A percentile compares a stretch with the other conserved stretches of the same genome.
Evolutionary conservation across 2,329 filamentous ascomycete species (phyloP).

Genomic region (Daldinia sp.): DNA sequence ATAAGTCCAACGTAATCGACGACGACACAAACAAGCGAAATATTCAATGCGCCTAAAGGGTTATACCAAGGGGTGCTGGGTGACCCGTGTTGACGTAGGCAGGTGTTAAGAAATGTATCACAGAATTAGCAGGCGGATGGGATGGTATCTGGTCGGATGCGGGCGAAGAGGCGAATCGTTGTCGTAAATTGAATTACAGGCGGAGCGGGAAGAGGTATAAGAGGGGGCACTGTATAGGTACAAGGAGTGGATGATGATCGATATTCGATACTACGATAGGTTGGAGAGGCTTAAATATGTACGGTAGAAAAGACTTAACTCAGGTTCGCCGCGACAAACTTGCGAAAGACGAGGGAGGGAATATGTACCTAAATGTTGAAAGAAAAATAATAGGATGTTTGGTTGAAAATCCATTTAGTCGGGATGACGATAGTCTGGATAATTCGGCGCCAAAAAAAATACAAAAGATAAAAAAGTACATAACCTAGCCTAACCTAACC

Average conservation of each 20-base stretch:
- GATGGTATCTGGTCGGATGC: slow-evolving; percentile 15
- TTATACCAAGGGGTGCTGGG: not conserved
- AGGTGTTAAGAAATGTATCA: slow-evolving; percentile 13
- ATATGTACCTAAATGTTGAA: slow-evolving; percentile 6
- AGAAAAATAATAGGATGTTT: slow-evolving; percentile 7
- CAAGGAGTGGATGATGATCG: slow-evolving; percentile 21
- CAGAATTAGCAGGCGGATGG: not conserved
- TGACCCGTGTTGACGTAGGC: slow-evolving; percentile 7
- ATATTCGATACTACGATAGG: slow-evolving; percentile 23
- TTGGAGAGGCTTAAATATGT: slow-evolving; percentile 13
- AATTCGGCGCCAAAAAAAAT: slow-evolving; percentile 6
- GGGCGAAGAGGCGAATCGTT: slow-evolving; percentile 30
- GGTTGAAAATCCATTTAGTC: slow-evolving; percentile 14
- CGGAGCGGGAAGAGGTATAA: slow-evolving; percentile 35
- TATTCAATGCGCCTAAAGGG: slow-evolving; percentile 8
- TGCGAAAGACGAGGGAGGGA: not conserved
- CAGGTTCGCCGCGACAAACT: slow-evolving; percentile 5
- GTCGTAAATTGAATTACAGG: slow-evolving; percentile 21
- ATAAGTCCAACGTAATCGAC: not conserved
- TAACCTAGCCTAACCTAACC: too few relatives aligned
- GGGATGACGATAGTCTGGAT: slow-evolving; percentile 28
- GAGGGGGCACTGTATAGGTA: slow-evolving; percentile 38
- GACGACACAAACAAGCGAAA: not conserved
- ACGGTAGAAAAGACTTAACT: slow-evolving; percentile 12
- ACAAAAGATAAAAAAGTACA: not conserved